These are phyloP conservation scores for Cercophora sp. DNA, from an alignment of 495 filamentous ascomycete genomes.

Conservation along the genomic window DNA sequence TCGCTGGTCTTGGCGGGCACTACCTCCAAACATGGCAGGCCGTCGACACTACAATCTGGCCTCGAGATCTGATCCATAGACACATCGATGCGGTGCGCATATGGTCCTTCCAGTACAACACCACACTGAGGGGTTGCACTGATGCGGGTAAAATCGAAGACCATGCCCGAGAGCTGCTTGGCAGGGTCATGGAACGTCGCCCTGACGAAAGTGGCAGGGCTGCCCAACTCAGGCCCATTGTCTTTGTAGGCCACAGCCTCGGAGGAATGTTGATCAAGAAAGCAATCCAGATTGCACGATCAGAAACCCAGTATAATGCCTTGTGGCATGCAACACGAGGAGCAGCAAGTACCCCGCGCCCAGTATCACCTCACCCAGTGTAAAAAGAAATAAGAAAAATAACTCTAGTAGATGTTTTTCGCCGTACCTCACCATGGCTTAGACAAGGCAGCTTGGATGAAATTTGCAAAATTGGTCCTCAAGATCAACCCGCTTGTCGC, in stretches of 20 bases:
- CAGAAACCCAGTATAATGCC: neutral
- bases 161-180: slow-evolving; percentile 6
- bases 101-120: slow-evolving; percentile 10
- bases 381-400: neutral
- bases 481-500: neutral
- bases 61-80: slow-evolving; percentile 5
- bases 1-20: too few relatives aligned
- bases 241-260: slow-evolving; percentile 15
- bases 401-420: slow-evolving; percentile 16
- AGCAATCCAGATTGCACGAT: slow-evolving; percentile 2
- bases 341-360: neutral
- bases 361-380: too few relatives aligned
- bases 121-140: slow-evolving; percentile 1
- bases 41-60: slow-evolving; percentile 19
- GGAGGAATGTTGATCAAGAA: slow-evolving; percentile 12
- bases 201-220: neutral
- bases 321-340: slow-evolving; percentile 13
- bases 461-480: slow-evolving; percentile 7
- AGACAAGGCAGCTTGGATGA: neutral
- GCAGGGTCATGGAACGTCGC: neutral
- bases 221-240: slow-evolving; percentile 3
- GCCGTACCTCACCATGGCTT: slow-evolving; percentile 11
- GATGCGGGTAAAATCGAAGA: neutral
- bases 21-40: too few relatives aligned
- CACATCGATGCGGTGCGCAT: slow-evolving; percentile 1